These are phyloP conservation scores for Fusarium verrucosum DNA, from an alignment of 2,329 filamentous ascomycete species.

Conservation along the genomic window DNA sequence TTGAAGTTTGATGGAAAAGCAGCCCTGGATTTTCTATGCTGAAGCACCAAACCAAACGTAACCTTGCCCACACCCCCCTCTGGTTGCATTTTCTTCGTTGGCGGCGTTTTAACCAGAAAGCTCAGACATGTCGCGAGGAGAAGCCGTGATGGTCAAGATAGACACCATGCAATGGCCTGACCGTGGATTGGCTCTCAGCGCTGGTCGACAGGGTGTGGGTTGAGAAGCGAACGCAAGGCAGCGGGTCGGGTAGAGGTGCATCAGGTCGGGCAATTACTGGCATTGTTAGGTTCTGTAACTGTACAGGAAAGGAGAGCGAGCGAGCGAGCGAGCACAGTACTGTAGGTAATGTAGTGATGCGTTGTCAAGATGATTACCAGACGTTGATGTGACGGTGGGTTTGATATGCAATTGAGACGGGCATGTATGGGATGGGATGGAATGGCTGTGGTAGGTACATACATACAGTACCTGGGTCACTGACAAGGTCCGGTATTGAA, in stretches of 20 bases:
- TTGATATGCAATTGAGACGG: constrained; percentile 33
- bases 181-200: constrained; percentile 31
- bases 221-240: constrained; percentile 38
- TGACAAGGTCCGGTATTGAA: constrained; percentile 23
- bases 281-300: constrained; percentile 20
- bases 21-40: constrained; percentile 46
- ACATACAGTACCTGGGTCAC: background rate
- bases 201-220: constrained; percentile 28
- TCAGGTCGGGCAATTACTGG: constrained; percentile 43
- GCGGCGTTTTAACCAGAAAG: constrained; percentile 22
- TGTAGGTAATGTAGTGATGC: constrained; percentile 59
- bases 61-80: constrained; percentile 37
- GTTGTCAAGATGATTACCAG: constrained; percentile 58
- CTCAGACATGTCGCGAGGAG: constrained; percentile 23
- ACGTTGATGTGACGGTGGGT: constrained; percentile 45
- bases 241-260: constrained; percentile 47
- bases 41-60: constrained; percentile 30
- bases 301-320: constrained; percentile 31
- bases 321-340: too few relatives aligned
- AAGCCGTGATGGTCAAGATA: constrained; percentile 27
- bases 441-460: too few relatives aligned
- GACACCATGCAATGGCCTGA: constrained; percentile 29
- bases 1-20: constrained; percentile 44
- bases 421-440: constrained; percentile 13
- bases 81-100: constrained; percentile 38